phyloP scores from a whole-genome alignment of 352 stramenopile species.

The Pythium dissotocum region DNA sequence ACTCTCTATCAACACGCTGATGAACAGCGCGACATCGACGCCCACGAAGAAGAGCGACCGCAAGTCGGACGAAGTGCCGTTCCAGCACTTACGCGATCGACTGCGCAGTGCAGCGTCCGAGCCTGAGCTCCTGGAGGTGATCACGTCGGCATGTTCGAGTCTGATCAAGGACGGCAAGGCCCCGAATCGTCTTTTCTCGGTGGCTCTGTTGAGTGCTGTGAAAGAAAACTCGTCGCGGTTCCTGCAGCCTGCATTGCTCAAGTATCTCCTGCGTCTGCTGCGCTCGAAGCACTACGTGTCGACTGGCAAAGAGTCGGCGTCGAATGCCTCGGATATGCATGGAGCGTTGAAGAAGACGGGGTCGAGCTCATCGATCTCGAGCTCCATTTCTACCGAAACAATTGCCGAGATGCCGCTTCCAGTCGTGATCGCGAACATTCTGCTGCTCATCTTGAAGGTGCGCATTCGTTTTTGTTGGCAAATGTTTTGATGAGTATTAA shows the following conservation, averaged over 20 bases:
- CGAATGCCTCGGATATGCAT: slow-evolving; percentile 31
- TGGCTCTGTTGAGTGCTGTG: slow-evolving; percentile 58
- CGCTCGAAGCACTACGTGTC: slow-evolving; percentile 78
- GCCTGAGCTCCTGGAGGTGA: slow-evolving; percentile 55
- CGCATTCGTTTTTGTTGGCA: not conserved
- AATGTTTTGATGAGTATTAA: not conserved
- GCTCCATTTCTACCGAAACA: slow-evolving; percentile 32
- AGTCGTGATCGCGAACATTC: slow-evolving; percentile 70
- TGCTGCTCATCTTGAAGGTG: slow-evolving; percentile 71
- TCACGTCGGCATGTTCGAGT: slow-evolving; percentile 49
- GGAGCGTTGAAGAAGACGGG: slow-evolving; percentile 38
- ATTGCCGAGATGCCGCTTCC: slow-evolving; percentile 57
- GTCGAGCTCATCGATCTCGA: slow-evolving; percentile 17
- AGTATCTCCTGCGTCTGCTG: slow-evolving; percentile 75
- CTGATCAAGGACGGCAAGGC: slow-evolving; percentile 58
- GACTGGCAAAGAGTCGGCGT: slow-evolving; percentile 3
- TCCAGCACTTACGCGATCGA: slow-evolving; percentile 50
- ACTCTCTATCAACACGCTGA: slow-evolving; percentile 60
- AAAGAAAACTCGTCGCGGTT: slow-evolving; percentile 63
- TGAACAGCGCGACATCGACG: slow-evolving; percentile 35
- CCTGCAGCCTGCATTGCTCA: slow-evolving; percentile 52
- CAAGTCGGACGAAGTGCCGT: slow-evolving; percentile 33
- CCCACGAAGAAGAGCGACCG: slow-evolving; percentile 27
- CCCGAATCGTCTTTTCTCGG: slow-evolving; percentile 60
- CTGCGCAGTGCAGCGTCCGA: slow-evolving; percentile 42